Percentiles rank a stretch among this genome's conserved stretches.
phyloP scores from a whole-genome alignment of 78 protist genomes.

The Speleostelium caveatum region DNA sequence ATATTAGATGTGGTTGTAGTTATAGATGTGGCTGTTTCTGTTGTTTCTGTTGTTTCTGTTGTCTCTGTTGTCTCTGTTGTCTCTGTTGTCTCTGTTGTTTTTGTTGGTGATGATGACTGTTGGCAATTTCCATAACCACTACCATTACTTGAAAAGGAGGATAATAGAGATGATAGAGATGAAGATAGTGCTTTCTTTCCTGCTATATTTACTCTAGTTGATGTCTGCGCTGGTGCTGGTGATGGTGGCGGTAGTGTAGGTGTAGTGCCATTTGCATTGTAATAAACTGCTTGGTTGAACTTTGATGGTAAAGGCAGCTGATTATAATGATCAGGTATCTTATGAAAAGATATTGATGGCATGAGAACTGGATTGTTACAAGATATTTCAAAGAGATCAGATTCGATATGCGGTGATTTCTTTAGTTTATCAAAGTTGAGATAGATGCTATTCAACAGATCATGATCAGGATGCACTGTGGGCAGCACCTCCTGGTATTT shows the following conservation, averaged over 20 bases:
- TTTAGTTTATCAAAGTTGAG: slow-evolving; percentile 36
- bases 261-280: background rate
- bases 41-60: background rate
- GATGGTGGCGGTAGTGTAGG: background rate
- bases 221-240: background rate
- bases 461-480: background rate
- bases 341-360: slow-evolving; percentile 5
- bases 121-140: background rate
- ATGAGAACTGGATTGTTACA: slow-evolving; percentile 1
- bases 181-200: background rate
- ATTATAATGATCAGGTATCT: slow-evolving; percentile 45
- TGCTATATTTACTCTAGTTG: background rate
- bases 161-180: background rate
- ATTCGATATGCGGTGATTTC: slow-evolving; percentile 26
- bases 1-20: no score
- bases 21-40: background rate
- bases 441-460: background rate
- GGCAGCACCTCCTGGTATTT: background rate
- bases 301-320: slow-evolving; percentile 18
- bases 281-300: slow-evolving; percentile 40
- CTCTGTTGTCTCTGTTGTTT: background rate
- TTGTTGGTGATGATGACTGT: background rate
- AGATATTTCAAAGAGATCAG: slow-evolving; percentile 47
- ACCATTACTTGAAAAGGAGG: background rate
- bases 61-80: background rate